Conservation (phyloP, 495 filamentous ascomycete genomes). For the Corynascus novoguineensis region DNA sequence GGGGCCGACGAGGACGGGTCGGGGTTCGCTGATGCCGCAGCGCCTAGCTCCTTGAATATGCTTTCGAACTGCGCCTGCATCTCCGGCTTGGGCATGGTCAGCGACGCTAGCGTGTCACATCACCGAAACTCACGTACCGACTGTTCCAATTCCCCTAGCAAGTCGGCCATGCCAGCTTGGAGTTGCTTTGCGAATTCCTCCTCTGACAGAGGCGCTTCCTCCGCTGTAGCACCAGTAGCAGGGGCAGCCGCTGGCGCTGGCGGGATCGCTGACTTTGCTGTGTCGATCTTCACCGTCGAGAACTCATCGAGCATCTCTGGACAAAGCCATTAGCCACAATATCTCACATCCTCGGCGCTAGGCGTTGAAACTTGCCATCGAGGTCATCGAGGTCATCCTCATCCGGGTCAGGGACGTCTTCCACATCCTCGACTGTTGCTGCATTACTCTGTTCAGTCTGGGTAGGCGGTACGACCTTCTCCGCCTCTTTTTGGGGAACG, state of each 20-base stretch:
- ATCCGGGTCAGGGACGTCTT: conserved; percentile 65
- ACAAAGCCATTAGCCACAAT: conserved; percentile 5
- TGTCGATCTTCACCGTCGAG: conserved; percentile 48
- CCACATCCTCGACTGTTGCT: conserved; percentile 23
- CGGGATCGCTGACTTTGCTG: conserved; percentile 38
- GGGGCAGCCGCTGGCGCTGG: conserved; percentile 39
- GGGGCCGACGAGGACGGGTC: conserved; percentile 20
- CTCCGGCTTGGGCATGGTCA: conserved; percentile 50
- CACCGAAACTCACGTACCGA: conserved; percentile 38
- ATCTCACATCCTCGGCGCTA: neutral
- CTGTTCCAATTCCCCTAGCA: conserved; percentile 64
- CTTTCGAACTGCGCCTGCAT: conserved; percentile 81
- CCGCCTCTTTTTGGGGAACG: conserved; percentile 12
- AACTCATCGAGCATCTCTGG: conserved; percentile 92
- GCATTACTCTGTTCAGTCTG: conserved; percentile 15
- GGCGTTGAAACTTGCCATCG: conserved; percentile 61
- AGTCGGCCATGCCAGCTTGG: conserved; percentile 77
- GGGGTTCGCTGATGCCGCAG: conserved; percentile 35
- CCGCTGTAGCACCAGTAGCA: conserved; percentile 14
- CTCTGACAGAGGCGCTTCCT: conserved; percentile 45
- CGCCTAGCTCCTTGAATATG: conserved; percentile 72
- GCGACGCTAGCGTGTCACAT: neutral
- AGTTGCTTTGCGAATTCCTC: conserved; percentile 79
- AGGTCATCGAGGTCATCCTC: conserved; percentile 89
- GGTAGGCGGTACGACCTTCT: neutral